Evolutionary conservation across 1,139 yeast genomes (phyloP).

Genomic region (Suhomyces choctaworum): DNA sequence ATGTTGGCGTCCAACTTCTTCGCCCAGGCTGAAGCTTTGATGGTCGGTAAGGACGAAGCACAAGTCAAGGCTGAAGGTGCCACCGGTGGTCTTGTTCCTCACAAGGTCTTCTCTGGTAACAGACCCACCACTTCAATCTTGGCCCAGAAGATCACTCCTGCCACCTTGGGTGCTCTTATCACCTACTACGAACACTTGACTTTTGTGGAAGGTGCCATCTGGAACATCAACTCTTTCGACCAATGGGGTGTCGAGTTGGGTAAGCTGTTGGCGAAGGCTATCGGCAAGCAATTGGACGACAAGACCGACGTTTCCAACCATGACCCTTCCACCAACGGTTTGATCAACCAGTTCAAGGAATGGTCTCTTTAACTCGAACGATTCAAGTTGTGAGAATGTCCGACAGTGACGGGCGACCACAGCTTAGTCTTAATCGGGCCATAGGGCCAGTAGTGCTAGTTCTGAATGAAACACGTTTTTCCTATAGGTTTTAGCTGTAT

Average conservation of each 20-base stretch:
- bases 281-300: conserved; percentile 82
- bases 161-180: conserved; percentile 90
- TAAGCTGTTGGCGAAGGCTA: conserved; percentile 94
- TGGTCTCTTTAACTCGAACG: conserved; percentile 54
- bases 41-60: conserved; percentile 90
- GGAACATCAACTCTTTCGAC: conserved; percentile 99
- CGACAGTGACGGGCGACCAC: too few relatives aligned
- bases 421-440: too few relatives aligned
- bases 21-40: conserved; percentile 97
- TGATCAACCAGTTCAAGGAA: conserved; percentile 90
- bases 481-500: background rate
- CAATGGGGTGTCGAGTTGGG: conserved; percentile 99
- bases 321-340: conserved; percentile 87
- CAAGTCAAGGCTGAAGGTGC: conserved; percentile 91
- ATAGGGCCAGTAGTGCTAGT: too few relatives aligned
- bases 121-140: conserved; percentile 98
- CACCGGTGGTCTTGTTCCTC: conserved; percentile 81
- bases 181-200: conserved; percentile 97
- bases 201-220: conserved; percentile 96
- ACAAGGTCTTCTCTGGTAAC: conserved; percentile 95
- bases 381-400: conserved; percentile 12
- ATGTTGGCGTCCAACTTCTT: conserved; percentile 98
- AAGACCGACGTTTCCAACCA: conserved; percentile 59
- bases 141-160: conserved; percentile 95
- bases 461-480: too few relatives aligned